Conservation (phyloP, 352 stramenopile genomes). For the Phytopythium litorale region DNA sequence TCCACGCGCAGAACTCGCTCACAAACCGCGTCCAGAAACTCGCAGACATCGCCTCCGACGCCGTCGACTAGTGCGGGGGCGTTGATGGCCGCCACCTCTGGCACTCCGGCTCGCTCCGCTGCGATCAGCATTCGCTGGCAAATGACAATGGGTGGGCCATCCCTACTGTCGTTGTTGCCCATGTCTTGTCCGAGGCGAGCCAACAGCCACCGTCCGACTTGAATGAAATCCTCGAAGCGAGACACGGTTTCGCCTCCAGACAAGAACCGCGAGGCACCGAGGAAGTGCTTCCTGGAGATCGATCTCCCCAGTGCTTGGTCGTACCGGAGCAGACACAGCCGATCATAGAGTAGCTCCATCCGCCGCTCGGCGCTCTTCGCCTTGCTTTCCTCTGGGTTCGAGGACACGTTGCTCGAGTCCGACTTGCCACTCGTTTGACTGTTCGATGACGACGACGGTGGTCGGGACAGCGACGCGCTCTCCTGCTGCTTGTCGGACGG, state of each 20-base stretch:
- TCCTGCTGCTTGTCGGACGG: conserved; percentile 22
- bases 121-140: conserved; percentile 53
- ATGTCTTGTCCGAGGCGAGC: conserved; percentile 21
- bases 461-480: conserved; percentile 23
- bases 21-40: conserved; percentile 45
- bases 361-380: conserved; percentile 29
- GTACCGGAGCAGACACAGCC: conserved; percentile 47
- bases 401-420: not conserved
- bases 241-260: conserved; percentile 16
- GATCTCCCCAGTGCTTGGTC: conserved; percentile 33
- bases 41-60: conserved; percentile 42
- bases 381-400: conserved; percentile 21
- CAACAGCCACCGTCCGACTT: conserved; percentile 43
- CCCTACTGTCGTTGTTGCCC: conserved; percentile 12
- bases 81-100: conserved; percentile 24
- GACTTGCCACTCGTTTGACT: conserved; percentile 6
- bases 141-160: conserved; percentile 18
- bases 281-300: conserved; percentile 51
- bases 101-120: conserved; percentile 38
- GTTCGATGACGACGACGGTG: conserved; percentile 27
- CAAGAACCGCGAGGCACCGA: conserved; percentile 17
- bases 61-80: conserved; percentile 39
- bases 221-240: conserved; percentile 46
- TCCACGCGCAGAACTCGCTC: conserved; percentile 26
- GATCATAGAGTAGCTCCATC: conserved; percentile 77